Evolutionary conservation across 352 stramenopile species (phyloP), one percentile per base, ranked within the genome.

Genomic region (Phytophthora aleatoria): DNA sequence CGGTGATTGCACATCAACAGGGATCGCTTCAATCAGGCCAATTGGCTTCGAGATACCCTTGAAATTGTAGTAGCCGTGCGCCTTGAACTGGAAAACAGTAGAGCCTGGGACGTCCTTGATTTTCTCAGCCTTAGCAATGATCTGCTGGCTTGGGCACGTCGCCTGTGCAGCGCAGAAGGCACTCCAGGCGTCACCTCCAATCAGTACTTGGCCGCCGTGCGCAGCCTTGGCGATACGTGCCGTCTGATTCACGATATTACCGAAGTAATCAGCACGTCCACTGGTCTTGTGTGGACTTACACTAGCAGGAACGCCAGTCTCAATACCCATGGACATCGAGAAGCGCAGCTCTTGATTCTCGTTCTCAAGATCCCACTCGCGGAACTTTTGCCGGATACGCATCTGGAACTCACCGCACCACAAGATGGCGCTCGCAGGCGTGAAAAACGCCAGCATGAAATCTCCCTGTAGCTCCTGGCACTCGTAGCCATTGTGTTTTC

Each of bases 381-480:
- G 74, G 54, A 94, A 94, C 42, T 90, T 90, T 51, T 87, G 76
- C 2, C 81, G 76, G 59, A 94, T 92, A 30, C 82, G 77, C 44
- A 91, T 57, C 60, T 96, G 88, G 53, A 94, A 93, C 67, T 94
- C 85, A n/a, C 79, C 77, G 39, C 85, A 94, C 88, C 88, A 96
- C 35, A 94, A 78, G 36, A 96, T 87, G 0, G 88, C 88, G 42
- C 76, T 87, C 8, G 77, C 76, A 15, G 86, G 84, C n/a, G 89
- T 89, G 68, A 94, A 94, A 35, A 96, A 96, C 36, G 88, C 88
- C 45, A 96, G 65, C 88, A 96, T 96, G 42, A 96, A 96, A 59
- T 96, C 88, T 43, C 88, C 88, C 63, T 95, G 86, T 26, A 95
- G 69, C 61, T 96, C 88, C 59, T 96, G 88, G 38, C 88, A 96